These are phyloP conservation scores for Aspergillus bombycis DNA, from an alignment of 2,329 filamentous ascomycete species.

Conservation along the genomic window DNA sequence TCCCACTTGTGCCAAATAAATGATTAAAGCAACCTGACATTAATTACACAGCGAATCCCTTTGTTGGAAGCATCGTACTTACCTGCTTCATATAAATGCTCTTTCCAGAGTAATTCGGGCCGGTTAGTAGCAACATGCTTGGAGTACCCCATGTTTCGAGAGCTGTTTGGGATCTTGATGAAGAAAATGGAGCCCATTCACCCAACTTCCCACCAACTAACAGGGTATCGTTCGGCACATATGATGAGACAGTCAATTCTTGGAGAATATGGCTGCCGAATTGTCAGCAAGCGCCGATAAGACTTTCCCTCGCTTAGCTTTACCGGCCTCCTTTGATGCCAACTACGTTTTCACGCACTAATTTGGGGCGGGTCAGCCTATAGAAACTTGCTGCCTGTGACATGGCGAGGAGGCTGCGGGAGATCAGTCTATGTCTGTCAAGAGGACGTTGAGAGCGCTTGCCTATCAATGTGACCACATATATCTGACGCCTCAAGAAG, in stretches of 20 bases:
- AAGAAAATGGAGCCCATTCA: neutral
- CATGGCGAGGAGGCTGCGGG: conserved; percentile 72
- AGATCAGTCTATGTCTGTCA: conserved; percentile 21
- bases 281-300: conserved; percentile 11
- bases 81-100: conserved; percentile 91
- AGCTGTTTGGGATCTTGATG: conserved; percentile 8
- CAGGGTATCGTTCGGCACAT: conserved; percentile 80
- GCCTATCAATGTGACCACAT: conserved; percentile 81
- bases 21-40: conserved; percentile 72
- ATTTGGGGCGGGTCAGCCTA: conserved; percentile 68
- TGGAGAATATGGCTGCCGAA: conserved; percentile 72
- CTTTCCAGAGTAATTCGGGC: conserved; percentile 95
- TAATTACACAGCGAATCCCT: conserved; percentile 9
- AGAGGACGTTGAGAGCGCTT: neutral
- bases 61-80: neutral
- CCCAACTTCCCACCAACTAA: conserved; percentile 60
- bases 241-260: conserved; percentile 77
- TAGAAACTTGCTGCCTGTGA: conserved; percentile 76
- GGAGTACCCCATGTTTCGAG: conserved; percentile 42
- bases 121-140: conserved; percentile 80
- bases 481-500: conserved; percentile 73
- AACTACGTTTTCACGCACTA: conserved; percentile 72
- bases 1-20: conserved; percentile 90
- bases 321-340: conserved; percentile 74
- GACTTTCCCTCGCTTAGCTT: conserved; percentile 14